Percentiles rank a stretch among this genome's conserved stretches.
phyloP scores from a whole-genome alignment of 345 rosid species.

The Eutrema heterophyllum region DNA sequence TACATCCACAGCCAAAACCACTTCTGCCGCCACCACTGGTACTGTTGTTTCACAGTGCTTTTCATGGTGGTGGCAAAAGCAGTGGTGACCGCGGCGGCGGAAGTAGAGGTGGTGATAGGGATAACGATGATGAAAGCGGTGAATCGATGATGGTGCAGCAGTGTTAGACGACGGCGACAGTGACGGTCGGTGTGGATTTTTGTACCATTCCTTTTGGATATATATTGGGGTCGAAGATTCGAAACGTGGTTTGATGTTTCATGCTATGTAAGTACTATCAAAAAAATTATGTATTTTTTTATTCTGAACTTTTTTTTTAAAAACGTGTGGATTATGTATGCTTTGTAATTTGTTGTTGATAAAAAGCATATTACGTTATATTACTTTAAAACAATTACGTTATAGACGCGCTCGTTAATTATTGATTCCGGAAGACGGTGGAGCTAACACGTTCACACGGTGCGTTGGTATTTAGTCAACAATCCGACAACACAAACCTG shows the following conservation, averaged over 20 bases:
- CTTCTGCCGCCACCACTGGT: neutral
- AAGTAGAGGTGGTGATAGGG: neutral
- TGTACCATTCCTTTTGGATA: neutral
- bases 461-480: neutral
- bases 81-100: neutral
- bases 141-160: neutral
- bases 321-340: neutral
- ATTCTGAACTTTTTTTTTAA: neutral
- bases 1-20: neutral
- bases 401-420: neutral
- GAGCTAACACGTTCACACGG: slow-evolving; percentile 9
- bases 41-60: neutral
- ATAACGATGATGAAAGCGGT: neutral
- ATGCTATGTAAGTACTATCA: neutral
- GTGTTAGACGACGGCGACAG: neutral
- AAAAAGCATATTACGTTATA: no score
- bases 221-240: neutral
- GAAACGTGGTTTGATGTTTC: neutral
- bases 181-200: neutral
- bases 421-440: neutral
- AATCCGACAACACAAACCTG: neutral
- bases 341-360: neutral
- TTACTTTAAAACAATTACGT: neutral
- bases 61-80: neutral
- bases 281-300: neutral